Conservation (phyloP, 495 filamentous ascomycete species). For the Penicillium flavigenum region DNA sequence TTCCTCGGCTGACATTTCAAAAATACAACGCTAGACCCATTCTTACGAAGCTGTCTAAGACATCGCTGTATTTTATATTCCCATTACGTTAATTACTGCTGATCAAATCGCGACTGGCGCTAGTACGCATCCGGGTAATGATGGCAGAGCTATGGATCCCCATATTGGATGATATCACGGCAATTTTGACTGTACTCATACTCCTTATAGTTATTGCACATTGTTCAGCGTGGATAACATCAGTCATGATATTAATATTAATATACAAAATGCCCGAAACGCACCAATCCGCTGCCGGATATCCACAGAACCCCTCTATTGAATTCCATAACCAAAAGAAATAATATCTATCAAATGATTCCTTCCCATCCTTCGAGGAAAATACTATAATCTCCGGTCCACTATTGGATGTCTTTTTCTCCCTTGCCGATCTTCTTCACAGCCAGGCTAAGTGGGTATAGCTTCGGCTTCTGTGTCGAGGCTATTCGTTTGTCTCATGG, state of each 20-base stretch:
- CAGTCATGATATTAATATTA: not conserved
- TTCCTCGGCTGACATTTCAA: not conserved
- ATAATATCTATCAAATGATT: not conserved
- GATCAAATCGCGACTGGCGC: not conserved
- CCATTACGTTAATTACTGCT: not conserved
- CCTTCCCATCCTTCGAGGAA: not conserved
- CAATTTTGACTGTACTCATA: not conserved
- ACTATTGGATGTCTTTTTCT: slow-evolving; percentile 1
- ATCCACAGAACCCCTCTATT: not conserved
- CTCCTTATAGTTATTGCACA: not conserved
- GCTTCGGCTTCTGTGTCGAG: not conserved
- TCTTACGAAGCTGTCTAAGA: not conserved
- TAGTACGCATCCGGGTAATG: not conserved
- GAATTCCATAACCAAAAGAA: not conserved
- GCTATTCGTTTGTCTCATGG: not conserved
- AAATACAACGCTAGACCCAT: not conserved
- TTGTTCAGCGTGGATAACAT: not conserved
- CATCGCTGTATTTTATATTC: not conserved
- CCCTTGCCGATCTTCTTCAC: slow-evolving; percentile 9
- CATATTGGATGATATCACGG: too few relatives aligned
- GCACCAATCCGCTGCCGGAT: not conserved
- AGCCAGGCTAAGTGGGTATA: not conserved
- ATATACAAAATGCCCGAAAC: not conserved
- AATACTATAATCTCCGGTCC: not conserved
- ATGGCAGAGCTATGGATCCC: too few relatives aligned